A percentile compares a stretch with the other conserved stretches of the same genome.
Evolutionary conservation across 129 eudicot genomes (phyloP).

Genomic region (Gnaphalium uliginosum): DNA sequence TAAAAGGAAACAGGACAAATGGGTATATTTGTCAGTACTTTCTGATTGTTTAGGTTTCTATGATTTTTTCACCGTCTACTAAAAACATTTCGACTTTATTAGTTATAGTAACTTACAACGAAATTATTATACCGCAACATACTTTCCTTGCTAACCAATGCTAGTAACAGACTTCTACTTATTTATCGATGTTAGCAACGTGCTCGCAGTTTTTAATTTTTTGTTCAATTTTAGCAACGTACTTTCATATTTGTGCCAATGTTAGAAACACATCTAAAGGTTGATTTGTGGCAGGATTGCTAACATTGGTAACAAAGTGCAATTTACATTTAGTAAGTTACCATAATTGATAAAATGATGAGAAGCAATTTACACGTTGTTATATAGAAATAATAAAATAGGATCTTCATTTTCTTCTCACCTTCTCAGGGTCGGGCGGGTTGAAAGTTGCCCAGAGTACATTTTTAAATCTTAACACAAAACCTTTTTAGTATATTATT

Average conservation of each 20-base stretch:
- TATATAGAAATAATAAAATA: not conserved
- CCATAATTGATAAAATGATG: not conserved
- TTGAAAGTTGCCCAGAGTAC: not conserved
- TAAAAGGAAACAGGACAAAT: not conserved
- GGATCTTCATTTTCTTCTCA: not conserved
- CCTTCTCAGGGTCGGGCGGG: not conserved
- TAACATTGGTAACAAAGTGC: not conserved
- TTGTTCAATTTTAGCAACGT: not conserved
- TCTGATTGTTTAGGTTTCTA: not conserved
- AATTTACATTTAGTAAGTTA: not conserved
- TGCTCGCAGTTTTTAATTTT: not conserved
- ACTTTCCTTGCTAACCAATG: not conserved
- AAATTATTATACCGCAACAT: not conserved
- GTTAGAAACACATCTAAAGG: not conserved
- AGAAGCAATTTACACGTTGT: not conserved
- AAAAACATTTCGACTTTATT: not conserved
- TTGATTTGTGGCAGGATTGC: not conserved
- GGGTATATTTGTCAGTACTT: not conserved
- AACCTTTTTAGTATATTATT: not conserved
- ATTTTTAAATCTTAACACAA: not conserved
- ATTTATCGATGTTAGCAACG: not conserved
- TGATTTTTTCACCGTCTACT: not conserved
- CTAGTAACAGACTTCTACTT: not conserved
- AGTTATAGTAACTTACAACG: not conserved
- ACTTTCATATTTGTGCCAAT: not conserved